A percentile compares a stretch with the other conserved stretches of the same genome.
Conservation (phyloP, 2,329 filamentous ascomycete genomes). For the Colletotrichum filicis region DNA sequence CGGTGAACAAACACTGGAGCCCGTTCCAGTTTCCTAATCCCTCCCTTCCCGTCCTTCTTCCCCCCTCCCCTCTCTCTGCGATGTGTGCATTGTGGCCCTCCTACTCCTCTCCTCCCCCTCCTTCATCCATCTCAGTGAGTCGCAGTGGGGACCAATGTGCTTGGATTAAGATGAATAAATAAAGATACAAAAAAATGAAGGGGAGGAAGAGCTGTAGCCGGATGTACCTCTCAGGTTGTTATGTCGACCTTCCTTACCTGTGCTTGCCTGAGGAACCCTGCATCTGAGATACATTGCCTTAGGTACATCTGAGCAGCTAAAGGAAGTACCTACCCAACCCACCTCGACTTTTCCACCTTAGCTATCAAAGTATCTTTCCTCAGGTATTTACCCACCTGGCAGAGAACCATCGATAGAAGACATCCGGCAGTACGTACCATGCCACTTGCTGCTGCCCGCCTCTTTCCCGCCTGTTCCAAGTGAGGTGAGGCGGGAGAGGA, state of each 20-base stretch:
- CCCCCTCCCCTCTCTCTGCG: not conserved
- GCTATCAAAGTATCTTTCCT: not conserved
- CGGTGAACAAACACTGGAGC: constrained; percentile 29
- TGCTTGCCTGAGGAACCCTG: not conserved
- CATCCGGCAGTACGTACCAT: constrained; percentile 8
- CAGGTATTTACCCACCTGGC: not conserved
- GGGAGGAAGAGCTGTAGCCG: not conserved
- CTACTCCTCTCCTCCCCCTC: not conserved
- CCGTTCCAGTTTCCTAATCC: constrained; percentile 9
- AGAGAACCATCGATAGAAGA: not conserved
- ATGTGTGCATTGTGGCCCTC: constrained; percentile 25
- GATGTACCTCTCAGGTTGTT: constrained; percentile 14
- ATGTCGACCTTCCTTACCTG: constrained; percentile 1
- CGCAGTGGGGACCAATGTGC: not conserved
- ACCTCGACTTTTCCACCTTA: not conserved
- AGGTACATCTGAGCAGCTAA: not conserved
- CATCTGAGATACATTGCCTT: not conserved
- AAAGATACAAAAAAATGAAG: not conserved
- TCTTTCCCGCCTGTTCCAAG: constrained; percentile 14
- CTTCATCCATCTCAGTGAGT: constrained; percentile 15
- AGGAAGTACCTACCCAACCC: not conserved
- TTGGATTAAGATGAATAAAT: not conserved
- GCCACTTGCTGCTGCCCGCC: constrained; percentile 1
- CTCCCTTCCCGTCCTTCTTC: constrained; percentile 2
- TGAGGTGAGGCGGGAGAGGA: not conserved